Conservation (phyloP, 2,329 filamentous ascomycete genomes). For the Pyrenochaeta sp. region DNA sequence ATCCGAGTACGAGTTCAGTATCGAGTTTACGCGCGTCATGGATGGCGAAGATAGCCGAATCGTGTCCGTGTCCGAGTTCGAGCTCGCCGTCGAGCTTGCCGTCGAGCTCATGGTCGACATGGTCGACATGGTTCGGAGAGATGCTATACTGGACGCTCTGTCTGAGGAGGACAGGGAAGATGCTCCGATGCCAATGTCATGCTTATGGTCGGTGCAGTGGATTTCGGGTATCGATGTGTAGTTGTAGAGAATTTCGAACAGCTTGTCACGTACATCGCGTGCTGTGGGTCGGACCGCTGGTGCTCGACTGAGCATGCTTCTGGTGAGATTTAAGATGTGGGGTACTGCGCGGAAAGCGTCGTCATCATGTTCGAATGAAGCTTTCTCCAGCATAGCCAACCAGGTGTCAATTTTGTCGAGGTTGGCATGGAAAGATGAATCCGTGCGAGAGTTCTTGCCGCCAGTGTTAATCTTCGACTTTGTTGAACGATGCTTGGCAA, state of each 20-base stretch:
- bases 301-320: conserved; percentile 53
- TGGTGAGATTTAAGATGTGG: conserved; percentile 51
- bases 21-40: conserved; percentile 36
- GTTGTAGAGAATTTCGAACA: conserved; percentile 42
- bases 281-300: conserved; percentile 53
- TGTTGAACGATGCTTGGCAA: conserved; percentile 71
- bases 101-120: conserved; percentile 39
- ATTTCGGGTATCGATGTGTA: conserved; percentile 43
- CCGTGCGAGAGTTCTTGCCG: conserved; percentile 65
- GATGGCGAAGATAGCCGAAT: conserved; percentile 36
- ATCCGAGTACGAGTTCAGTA: conserved; percentile 42
- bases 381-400: conserved; percentile 69
- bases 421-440: conserved; percentile 78
- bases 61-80: conserved; percentile 39
- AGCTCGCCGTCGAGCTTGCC: conserved; percentile 7
- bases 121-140: conserved; percentile 40
- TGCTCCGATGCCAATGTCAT: conserved; percentile 35
- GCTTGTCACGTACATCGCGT: conserved; percentile 50
- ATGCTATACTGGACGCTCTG: conserved; percentile 37
- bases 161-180: conserved; percentile 39
- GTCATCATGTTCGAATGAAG: conserved; percentile 56
- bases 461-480: conserved; percentile 64
- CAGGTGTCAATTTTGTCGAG: conserved; percentile 73
- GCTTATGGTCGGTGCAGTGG: conserved; percentile 46
- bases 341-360: conserved; percentile 52